phyloP scores from a whole-genome alignment of 805 yeast species.

The Cyberlindnera petersonii region DNA sequence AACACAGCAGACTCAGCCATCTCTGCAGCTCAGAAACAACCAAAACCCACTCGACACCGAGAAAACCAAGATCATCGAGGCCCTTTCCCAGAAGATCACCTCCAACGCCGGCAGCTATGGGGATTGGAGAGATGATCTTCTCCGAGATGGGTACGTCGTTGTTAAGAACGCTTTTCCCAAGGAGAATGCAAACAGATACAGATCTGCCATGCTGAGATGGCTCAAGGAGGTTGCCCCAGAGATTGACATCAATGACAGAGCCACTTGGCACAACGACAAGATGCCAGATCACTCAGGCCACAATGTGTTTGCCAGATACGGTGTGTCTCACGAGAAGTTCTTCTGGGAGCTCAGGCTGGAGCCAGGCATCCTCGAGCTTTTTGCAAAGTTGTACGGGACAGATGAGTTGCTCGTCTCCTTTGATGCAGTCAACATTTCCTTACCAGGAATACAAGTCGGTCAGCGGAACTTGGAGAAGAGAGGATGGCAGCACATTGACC shows the following conservation, averaged over 20 bases:
- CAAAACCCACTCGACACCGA: slow-evolving; percentile 17
- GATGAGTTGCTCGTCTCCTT: slow-evolving; percentile 33
- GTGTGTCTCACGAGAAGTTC: slow-evolving; percentile 30
- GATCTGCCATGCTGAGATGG: slow-evolving; percentile 24
- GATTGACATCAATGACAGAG: slow-evolving; percentile 25
- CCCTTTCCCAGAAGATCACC: slow-evolving; percentile 8
- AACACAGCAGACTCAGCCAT: neutral
- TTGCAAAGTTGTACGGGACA: slow-evolving; percentile 31
- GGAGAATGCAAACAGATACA: slow-evolving; percentile 26
- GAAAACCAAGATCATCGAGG: slow-evolving; percentile 17
- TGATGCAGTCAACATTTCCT: slow-evolving; percentile 30
- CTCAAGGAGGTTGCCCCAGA: slow-evolving; percentile 20
- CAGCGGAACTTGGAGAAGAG: slow-evolving; percentile 6
- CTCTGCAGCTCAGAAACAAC: slow-evolving; percentile 11
- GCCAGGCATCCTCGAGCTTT: slow-evolving; percentile 26
- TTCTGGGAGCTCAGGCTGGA: slow-evolving; percentile 34
- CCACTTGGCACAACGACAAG: slow-evolving; percentile 30
- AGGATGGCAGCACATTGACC: slow-evolving; percentile 35
- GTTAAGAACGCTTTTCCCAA: slow-evolving; percentile 29
- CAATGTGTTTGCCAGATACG: slow-evolving; percentile 21
- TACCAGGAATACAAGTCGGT: slow-evolving; percentile 25
- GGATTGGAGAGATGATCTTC: slow-evolving; percentile 32
- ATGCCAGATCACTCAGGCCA: slow-evolving; percentile 26
- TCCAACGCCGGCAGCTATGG: slow-evolving; percentile 9
- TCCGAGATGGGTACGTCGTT: slow-evolving; percentile 31